Percentiles rank a stretch among this genome's conserved stretches.
Evolutionary conservation across 176 grass and related monocot species (phyloP).

Genomic region (Oryza meridionalis): DNA sequence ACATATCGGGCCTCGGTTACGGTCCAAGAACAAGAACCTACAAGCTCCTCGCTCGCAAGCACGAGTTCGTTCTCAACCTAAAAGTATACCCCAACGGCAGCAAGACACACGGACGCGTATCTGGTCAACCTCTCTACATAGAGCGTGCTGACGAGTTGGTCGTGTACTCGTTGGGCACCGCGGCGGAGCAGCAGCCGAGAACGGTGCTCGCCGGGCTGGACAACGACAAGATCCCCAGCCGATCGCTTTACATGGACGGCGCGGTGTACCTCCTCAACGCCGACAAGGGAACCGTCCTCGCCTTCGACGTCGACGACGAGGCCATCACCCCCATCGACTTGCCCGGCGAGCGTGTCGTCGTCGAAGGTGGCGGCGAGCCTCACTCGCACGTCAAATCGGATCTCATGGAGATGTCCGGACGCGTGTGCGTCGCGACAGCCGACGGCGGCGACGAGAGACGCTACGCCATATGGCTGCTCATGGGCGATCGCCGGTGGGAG

Average conservation of each 20-base stretch:
- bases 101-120: no score
- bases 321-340: no score
- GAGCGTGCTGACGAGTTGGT: neutral
- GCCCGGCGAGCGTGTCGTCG: no score
- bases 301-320: no score
- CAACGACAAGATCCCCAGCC: neutral
- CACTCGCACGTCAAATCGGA: neutral
- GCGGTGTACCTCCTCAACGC: neutral
- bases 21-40: neutral
- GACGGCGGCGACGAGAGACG: neutral
- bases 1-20: neutral
- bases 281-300: neutral
- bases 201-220: neutral
- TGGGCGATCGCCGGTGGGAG: neutral
- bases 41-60: neutral
- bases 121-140: no score
- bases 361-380: no score
- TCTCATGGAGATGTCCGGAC: constrained; percentile 10
- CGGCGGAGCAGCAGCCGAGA: neutral
- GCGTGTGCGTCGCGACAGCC: neutral
- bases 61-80: no score
- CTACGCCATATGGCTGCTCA: neutral
- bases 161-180: neutral
- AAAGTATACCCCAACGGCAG: no score
- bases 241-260: constrained; percentile 3